Evolutionary conservation across 208 protist genomes (phyloP), one percentile per base, ranked within the genome.

Genomic region (Leptomonas pyrrhocoris): DNA sequence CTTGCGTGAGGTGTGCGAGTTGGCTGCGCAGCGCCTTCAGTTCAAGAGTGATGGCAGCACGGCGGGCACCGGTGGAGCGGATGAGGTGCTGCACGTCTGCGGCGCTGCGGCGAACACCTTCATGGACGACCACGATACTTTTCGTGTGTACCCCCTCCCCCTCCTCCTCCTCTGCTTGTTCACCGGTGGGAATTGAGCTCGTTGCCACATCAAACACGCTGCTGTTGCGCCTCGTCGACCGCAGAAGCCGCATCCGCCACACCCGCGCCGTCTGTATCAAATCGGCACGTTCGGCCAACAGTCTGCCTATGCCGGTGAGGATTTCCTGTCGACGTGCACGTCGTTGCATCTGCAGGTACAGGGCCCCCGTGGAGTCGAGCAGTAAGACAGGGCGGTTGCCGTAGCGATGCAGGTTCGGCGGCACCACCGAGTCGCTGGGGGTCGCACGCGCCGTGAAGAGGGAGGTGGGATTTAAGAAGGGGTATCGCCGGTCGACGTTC

Each of bases 291-390:
- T 36, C 48, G 7, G 59, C 63, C 18, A n/a, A 2, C 45, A 77
- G 36, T 21, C 51, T 3, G 6, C 40, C 23, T 19, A 63, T 19
- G 8, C 54, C 34, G 2, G 16, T 38, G 13, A 74, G 27, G 19
- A 77, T 61, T 59, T 56, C 65, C 23, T 6, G 19, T 0, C 36
- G 34, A 16, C 66, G 75, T 56, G 30, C 45, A 4, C 55, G 67
- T 34, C 48, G 69, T 2, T 61, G 50, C 9, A 27, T 28, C 3
- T 56, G 75, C 27, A 61, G 38, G n/a, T 53, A 49, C 18, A 73
- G 38, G 16, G 36, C 30, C 12, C 49, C 49, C 0, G 75, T 81
- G 75, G 57, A 81, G 53, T 81, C 75, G 8, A 81, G 50, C n/a
- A 81, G 42, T 15, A 81, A 53, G 30, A 81, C 69, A 1, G 75